A percentile compares a stretch with the other conserved stretches of the same genome.
These are phyloP conservation scores for Mesotaenium endlicherianum DNA, from an alignment of 139 green algal genomes.

Conservation along the genomic window DNA sequence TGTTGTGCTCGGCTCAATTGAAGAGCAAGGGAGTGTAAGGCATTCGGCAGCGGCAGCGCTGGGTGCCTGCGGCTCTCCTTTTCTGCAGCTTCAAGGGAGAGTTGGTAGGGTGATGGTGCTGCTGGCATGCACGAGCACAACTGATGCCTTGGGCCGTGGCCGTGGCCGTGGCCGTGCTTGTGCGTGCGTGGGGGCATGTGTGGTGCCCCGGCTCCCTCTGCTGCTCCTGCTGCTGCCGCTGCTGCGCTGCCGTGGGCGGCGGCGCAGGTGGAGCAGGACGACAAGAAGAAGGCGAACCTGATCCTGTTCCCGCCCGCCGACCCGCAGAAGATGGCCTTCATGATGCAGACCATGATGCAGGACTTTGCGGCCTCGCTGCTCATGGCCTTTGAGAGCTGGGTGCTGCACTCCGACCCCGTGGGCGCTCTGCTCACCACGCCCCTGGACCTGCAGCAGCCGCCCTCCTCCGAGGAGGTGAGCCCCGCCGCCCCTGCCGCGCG, in stretches of 20 bases:
- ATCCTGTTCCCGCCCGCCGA: slow-evolving; percentile 75
- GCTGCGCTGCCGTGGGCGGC: no score
- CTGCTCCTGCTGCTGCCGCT: background rate
- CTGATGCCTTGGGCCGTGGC: no score
- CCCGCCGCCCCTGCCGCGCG: no score
- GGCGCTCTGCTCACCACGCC: slow-evolving; percentile 67
- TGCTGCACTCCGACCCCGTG: slow-evolving; percentile 66
- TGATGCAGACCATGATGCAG: slow-evolving; percentile 76
- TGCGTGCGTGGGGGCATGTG: background rate
- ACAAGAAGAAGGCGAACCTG: slow-evolving; percentile 56
- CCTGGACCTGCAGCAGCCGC: slow-evolving; percentile 50
- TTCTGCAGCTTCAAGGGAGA: no score
- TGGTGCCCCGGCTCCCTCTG: background rate
- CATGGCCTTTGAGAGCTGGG: slow-evolving; percentile 72
- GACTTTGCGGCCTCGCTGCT: slow-evolving; percentile 71
- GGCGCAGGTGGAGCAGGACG: slow-evolving; percentile 57
- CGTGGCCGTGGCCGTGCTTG: background rate
- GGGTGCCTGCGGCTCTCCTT: no score
- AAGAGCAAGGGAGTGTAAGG: no score
- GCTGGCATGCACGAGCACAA: no score
- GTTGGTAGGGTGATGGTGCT: no score
- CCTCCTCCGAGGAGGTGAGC: slow-evolving; percentile 22
- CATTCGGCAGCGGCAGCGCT: no score
- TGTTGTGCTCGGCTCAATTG: no score
- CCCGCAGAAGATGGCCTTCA: slow-evolving; percentile 57